Base-by-base conservation (phyloP, 352 stramenopile species). In the Phytophthora multivora region DNA sequence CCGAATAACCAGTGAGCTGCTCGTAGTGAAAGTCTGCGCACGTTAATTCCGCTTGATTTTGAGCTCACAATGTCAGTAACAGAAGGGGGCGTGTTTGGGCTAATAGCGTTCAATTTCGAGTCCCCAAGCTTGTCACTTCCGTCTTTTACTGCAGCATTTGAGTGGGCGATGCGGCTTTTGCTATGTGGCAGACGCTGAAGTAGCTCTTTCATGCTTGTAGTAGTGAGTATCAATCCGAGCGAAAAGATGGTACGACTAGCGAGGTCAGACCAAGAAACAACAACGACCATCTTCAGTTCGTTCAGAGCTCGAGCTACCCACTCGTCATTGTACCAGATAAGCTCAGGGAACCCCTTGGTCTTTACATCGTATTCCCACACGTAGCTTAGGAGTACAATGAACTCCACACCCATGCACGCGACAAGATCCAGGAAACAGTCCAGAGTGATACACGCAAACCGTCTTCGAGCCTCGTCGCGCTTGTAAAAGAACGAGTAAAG, bases 271-370 rank as follows among this genome's bases (percentile, higher is more conserved):
- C 64, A 70, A 0, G 68, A 77, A 25, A 73, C 51, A 0, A 77
- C 57, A 8, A 71, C 39, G 7, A 77, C 53, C 42, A 73, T 68
- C 23, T 63, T 53, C 5, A 77, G 50, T 52, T 76, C 59, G 35
- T 73, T 71, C 5, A 73, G 39, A 12, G 60, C 61, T 23, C 55
- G 54, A 5, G 59, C 63, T 0, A 58, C 23, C 63, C 69, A 77
- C 23, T 67, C 51, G 45, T 73, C 68, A 19, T 76, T 21, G 40
- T 69, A 70, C 63, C 68, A 76, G 5, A 58, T 16, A 23, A 43
- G 10, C 5, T 46, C 23, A 3, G 48, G 30, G 21, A 75, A 75
- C 2, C 63, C 57, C 3, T 11, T 8, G 1, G 52, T 8, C 0
- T 23, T 5, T 7, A 25, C 15, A 18, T 59, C 21, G 35, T 73